Evolutionary conservation across 768 basidiomycete species (phyloP), one percentile per base, ranked within the genome.

Genomic region (Kwoniella europaea): DNA sequence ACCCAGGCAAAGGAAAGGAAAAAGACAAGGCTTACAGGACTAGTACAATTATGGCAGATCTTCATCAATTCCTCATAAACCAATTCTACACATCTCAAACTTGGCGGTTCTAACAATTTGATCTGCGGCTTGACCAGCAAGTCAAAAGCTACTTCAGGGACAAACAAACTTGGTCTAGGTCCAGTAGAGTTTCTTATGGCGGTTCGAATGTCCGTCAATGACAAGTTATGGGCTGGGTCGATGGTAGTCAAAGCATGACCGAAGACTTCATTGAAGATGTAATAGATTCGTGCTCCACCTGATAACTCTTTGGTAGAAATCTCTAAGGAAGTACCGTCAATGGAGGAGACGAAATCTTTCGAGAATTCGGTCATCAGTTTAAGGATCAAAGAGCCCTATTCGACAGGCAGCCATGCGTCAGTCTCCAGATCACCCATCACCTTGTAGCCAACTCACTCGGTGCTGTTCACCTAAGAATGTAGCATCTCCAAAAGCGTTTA

Each of bases 21-120:
- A 15, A 10, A 44, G 27, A 20, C n/a, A 20, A 41, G 27, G 84
- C 89, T 81, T 79, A 95, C 94, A 62, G 88, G 82, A 82, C 92
- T 92, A 3, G 96, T 97, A 85, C 96, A 98, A 80, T 96, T 98
- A 82, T 99, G 97, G 84, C 97, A 98, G 57, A 99, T 95, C 87
- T 98, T 98, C 74, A 99, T 98, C 65, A 99, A 86, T 84, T 99
- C 97, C 83, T 99, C 97, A 82, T 99, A 99, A 9, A 99, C 97
- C 76, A 99, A 85, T 83, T 98, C 97, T 20, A 98, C 97, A 76
- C 97, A 99, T 54, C 97, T 88, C 84, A 97, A 84, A 85, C 93
- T 93, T 15, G 97, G 97, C 12, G 93, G 89, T 84, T 98, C 96
- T 61, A 99, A 85, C 24, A 98, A 86, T 85, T 97, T 95, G 83